Conservation (phyloP, 768 basidiomycete species). For the Lactarius hatsudake region DNA sequence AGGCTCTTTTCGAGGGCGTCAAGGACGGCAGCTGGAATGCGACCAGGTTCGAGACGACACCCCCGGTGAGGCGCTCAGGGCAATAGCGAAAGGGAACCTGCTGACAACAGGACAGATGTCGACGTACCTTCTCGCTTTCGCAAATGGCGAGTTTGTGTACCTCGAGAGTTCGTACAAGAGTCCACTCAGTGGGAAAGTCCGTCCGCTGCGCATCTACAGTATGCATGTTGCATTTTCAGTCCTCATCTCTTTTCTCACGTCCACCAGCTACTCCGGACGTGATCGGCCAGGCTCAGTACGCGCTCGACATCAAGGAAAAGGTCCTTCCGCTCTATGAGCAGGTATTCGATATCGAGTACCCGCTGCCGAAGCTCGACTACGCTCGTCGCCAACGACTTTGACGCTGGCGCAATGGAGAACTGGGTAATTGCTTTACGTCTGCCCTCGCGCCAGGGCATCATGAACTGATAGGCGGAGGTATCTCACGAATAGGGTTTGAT, state of each 20-base stretch:
- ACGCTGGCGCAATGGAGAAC: slow-evolving; percentile 91
- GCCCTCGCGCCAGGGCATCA: neutral
- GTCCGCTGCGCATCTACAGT: slow-evolving; percentile 87
- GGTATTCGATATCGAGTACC: slow-evolving; percentile 89
- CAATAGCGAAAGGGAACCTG: neutral
- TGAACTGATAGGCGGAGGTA: neutral
- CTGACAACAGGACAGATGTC: slow-evolving; percentile 53
- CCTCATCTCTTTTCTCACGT: slow-evolving; percentile 8
- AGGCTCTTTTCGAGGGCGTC: slow-evolving; percentile 27
- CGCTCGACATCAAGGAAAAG: slow-evolving; percentile 79
- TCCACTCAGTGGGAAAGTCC: slow-evolving; percentile 72
- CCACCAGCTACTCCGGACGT: slow-evolving; percentile 69
- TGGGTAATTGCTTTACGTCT: slow-evolving; percentile 45
- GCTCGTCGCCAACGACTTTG: slow-evolving; percentile 86
- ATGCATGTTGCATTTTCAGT: slow-evolving; percentile 24
- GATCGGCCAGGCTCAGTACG: slow-evolving; percentile 81
- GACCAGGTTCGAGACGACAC: slow-evolving; percentile 77
- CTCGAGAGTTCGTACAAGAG: slow-evolving; percentile 75
- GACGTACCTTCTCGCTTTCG: slow-evolving; percentile 84
- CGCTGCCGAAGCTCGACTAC: slow-evolving; percentile 94
- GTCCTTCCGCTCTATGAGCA: slow-evolving; percentile 87
- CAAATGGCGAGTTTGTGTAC: slow-evolving; percentile 74
- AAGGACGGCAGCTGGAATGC: slow-evolving; percentile 67
- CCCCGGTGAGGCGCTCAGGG: slow-evolving; percentile 43
- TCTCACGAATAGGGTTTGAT: slow-evolving; percentile 60